phyloP scores from a whole-genome alignment of 352 stramenopile species.

The Phytophthora sp. region DNA sequence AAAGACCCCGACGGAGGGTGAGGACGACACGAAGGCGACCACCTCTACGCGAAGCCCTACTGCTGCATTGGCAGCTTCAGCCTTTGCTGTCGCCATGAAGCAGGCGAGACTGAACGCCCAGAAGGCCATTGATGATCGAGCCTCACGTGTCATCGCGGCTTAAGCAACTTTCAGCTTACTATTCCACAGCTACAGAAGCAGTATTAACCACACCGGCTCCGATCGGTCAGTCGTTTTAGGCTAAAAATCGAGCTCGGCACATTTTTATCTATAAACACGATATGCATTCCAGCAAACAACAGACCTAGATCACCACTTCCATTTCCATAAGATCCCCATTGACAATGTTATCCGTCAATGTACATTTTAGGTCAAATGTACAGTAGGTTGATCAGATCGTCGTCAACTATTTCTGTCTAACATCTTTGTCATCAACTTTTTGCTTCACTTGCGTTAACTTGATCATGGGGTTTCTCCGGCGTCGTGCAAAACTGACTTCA shows the following conservation, averaged over 20 bases:
- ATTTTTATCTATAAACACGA: slow-evolving; percentile 44
- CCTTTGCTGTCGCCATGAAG: slow-evolving; percentile 83
- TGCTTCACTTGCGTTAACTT: slow-evolving; percentile 6
- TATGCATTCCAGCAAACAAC: slow-evolving; percentile 15
- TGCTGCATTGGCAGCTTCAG: slow-evolving; percentile 58
- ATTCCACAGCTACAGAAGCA: slow-evolving; percentile 24
- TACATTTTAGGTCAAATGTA: too few relatives aligned
- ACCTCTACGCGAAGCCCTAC: slow-evolving; percentile 43
- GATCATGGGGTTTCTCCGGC: slow-evolving; percentile 28
- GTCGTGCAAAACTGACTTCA: slow-evolving; percentile 15
- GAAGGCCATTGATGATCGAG: slow-evolving; percentile 60
- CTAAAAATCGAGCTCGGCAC: background rate
- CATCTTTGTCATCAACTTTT: background rate
- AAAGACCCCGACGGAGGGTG: slow-evolving; percentile 25
- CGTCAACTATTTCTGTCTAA: slow-evolving; percentile 30
- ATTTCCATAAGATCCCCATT: too few relatives aligned
- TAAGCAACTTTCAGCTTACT: slow-evolving; percentile 26
- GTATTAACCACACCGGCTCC: slow-evolving; percentile 20
- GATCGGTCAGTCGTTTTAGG: slow-evolving; percentile 9
- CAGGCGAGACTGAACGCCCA: slow-evolving; percentile 76
- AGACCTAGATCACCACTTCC: too few relatives aligned
- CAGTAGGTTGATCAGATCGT: too few relatives aligned
- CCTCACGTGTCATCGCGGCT: slow-evolving; percentile 41
- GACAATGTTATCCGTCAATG: background rate
- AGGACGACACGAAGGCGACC: slow-evolving; percentile 30